phyloP scores from a whole-genome alignment of 208 protist species.

The Strigomonas culicis region DNA sequence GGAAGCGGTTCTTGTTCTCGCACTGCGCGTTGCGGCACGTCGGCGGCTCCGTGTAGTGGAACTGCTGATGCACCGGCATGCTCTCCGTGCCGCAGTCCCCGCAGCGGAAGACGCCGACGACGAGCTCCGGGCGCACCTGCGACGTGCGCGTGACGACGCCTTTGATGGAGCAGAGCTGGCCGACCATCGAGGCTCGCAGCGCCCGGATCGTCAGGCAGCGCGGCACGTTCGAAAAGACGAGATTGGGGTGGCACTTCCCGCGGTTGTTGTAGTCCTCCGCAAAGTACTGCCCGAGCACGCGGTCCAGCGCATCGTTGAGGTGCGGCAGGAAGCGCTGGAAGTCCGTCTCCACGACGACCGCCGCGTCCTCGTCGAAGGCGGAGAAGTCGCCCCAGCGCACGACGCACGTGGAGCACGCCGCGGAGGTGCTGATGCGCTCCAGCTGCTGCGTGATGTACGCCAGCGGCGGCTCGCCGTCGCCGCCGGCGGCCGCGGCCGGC shows the following conservation, averaged over 20 bases:
- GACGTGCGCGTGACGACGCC: constrained; percentile 99
- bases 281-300: constrained; percentile 80
- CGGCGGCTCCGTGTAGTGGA: constrained; percentile 98
- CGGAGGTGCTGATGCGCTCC: constrained; percentile 76
- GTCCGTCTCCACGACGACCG: constrained; percentile 69
- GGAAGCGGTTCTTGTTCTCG: constrained; percentile 90
- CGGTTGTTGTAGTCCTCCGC: constrained; percentile 75
- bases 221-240: constrained; percentile 85
- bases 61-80: constrained; percentile 95
- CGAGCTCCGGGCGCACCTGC: constrained; percentile 98
- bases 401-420: constrained; percentile 77
- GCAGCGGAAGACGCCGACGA: constrained; percentile 97
- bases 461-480: constrained; percentile 17
- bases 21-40: constrained; percentile 89
- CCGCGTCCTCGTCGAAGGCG: constrained; percentile 70
- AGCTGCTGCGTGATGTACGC: constrained; percentile 69
- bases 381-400: constrained; percentile 75
- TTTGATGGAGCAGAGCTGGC: constrained; percentile 92
- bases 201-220: constrained; percentile 92
- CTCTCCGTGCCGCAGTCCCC: constrained; percentile 92
- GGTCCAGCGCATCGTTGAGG: constrained; percentile 66
- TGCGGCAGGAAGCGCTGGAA: constrained; percentile 79
- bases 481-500: constrained; percentile 11
- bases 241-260: constrained; percentile 54
- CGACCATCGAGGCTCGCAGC: constrained; percentile 91